Evolutionary conservation across 768 basidiomycete species (phyloP).

Genomic region (Boletus barrowsii): DNA sequence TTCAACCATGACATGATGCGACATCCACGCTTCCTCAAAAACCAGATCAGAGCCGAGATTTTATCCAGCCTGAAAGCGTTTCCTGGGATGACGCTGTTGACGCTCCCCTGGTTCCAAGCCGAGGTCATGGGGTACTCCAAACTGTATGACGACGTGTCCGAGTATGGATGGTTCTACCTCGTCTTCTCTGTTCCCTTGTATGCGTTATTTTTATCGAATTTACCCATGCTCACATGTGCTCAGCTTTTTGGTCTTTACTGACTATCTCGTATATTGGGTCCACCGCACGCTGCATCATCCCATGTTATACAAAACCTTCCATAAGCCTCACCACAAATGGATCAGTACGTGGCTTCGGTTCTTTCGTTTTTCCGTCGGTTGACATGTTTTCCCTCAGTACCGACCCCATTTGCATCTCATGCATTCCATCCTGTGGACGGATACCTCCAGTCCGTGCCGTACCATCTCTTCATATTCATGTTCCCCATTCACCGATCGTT

Average conservation of each 20-base stretch:
- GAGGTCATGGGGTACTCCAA: constrained; percentile 85
- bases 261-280: constrained; percentile 95
- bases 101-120: constrained; percentile 90
- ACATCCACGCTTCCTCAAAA: constrained; percentile 89
- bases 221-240: neutral
- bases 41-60: constrained; percentile 85
- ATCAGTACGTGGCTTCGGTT: constrained; percentile 55
- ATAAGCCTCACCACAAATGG: constrained; percentile 99
- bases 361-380: neutral
- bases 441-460: constrained; percentile 90
- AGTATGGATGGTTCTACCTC: constrained; percentile 78
- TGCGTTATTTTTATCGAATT: constrained; percentile 24
- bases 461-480: constrained; percentile 86
- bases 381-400: constrained; percentile 51
- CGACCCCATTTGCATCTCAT: constrained; percentile 95
- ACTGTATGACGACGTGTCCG: constrained; percentile 73
- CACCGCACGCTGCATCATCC: constrained; percentile 89
- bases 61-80: constrained; percentile 68
- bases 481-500: constrained; percentile 87
- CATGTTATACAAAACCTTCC: constrained; percentile 80
- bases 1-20: constrained; percentile 96
- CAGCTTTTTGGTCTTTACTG: constrained; percentile 84
- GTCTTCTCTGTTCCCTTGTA: constrained; percentile 67
- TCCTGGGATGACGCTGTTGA: constrained; percentile 78
- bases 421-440: constrained; percentile 98